Percentiles rank a stretch among this genome's conserved stretches.
phyloP scores from a whole-genome alignment of 495 filamentous ascomycete genomes.

The Bacidia gigantensis region DNA sequence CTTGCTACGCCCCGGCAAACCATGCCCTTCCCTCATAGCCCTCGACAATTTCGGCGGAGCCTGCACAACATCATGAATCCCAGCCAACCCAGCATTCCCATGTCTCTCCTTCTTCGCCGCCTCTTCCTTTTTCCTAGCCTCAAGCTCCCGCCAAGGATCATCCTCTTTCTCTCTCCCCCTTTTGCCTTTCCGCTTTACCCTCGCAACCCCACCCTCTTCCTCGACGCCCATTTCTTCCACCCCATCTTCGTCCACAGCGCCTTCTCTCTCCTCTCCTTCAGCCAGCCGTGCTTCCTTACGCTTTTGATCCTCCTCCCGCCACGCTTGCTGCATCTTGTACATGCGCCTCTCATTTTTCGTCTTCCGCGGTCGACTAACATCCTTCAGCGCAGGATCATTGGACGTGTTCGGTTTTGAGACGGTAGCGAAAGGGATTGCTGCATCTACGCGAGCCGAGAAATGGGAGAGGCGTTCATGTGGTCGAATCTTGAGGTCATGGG shows the following conservation, averaged over 20 bases:
- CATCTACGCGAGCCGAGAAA: slow-evolving; percentile 75
- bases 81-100: slow-evolving; percentile 28
- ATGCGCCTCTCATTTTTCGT: slow-evolving; percentile 76
- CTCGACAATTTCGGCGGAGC: slow-evolving; percentile 66
- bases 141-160: slow-evolving; percentile 71
- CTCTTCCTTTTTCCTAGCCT: slow-evolving; percentile 29
- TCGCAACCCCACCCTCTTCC: slow-evolving; percentile 35
- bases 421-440: slow-evolving; percentile 59
- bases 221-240: slow-evolving; percentile 51
- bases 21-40: slow-evolving; percentile 52
- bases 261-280: slow-evolving; percentile 19
- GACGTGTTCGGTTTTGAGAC: slow-evolving; percentile 35
- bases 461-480: slow-evolving; percentile 73
- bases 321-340: slow-evolving; percentile 64
- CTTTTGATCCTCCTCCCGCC: slow-evolving; percentile 55
- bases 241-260: slow-evolving; percentile 41
- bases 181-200: slow-evolving; percentile 39
- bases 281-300: slow-evolving; percentile 42
- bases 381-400: slow-evolving; percentile 12
- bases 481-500: slow-evolving; percentile 48
- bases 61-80: slow-evolving; percentile 63
- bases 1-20: slow-evolving; percentile 49
- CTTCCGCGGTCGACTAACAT: slow-evolving; percentile 38
- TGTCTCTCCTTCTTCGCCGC: slow-evolving; percentile 30
- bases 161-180: slow-evolving; percentile 38